phyloP scores from a whole-genome alignment of 352 stramenopile species.

The Phytopythium montanum region DNA sequence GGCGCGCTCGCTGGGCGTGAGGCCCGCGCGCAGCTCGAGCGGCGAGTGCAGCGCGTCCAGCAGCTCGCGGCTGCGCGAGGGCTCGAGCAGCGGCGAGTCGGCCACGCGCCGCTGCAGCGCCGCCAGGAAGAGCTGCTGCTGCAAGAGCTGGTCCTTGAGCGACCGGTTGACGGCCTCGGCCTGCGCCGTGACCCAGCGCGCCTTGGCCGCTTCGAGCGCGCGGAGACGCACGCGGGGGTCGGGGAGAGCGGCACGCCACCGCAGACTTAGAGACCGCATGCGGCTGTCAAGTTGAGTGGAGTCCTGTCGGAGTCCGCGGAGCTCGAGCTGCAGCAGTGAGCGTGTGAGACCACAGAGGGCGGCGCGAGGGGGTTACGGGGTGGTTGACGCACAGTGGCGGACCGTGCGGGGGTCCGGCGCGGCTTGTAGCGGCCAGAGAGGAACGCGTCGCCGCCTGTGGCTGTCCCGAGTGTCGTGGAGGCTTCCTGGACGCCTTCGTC shows the following conservation, averaged over 20 bases:
- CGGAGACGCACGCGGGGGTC: slow-evolving; percentile 23
- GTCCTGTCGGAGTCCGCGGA: slow-evolving; percentile 44
- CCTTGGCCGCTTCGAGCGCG: slow-evolving; percentile 44
- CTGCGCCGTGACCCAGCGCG: slow-evolving; percentile 48
- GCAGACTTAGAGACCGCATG: slow-evolving; percentile 32
- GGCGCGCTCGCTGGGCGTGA: slow-evolving; percentile 20
- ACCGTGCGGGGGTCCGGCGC: slow-evolving; percentile 24
- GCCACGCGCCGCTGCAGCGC: slow-evolving; percentile 51
- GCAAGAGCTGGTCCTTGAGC: slow-evolving; percentile 52
- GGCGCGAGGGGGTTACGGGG: too few relatives aligned
- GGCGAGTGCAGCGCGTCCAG: slow-evolving; percentile 47
- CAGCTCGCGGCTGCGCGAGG: slow-evolving; percentile 45
- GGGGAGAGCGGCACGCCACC: slow-evolving; percentile 39
- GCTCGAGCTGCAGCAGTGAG: slow-evolving; percentile 32
- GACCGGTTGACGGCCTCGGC: slow-evolving; percentile 44
- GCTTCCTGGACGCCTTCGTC: not conserved
- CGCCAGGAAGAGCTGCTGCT: slow-evolving; percentile 63
- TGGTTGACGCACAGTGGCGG: slow-evolving; percentile 24
- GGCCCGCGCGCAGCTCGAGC: slow-evolving; percentile 15
- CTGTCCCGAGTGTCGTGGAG: not conserved
- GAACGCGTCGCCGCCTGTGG: slow-evolving; percentile 28
- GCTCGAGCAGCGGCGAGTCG: slow-evolving; percentile 42
- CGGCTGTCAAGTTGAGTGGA: slow-evolving; percentile 34
- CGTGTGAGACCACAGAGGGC: too few relatives aligned
- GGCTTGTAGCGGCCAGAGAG: slow-evolving; percentile 26